These are phyloP conservation scores for cucumber (Cucumis sativus) DNA, from an alignment of 306 rosid species.

Conservation along the genomic window Cucumber_9930_V3 NC_026660.2:25090001-25090500, in stretches of 20 bases:
- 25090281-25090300: constrained; percentile 4
- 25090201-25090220: constrained; percentile 34
- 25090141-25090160: constrained; percentile 41
- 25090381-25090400: constrained; percentile 22
- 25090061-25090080: not conserved
- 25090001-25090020: constrained; percentile 63
- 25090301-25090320: constrained; percentile 14
- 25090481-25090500: constrained; percentile 25
- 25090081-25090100: constrained; percentile 23
- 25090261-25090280: constrained; percentile 39
- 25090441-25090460: constrained; percentile 38
- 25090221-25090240: not conserved
- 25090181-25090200: constrained; percentile 29
- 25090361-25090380: constrained; percentile 37
- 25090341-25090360: constrained; percentile 18
- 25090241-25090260: not conserved
- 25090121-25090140: constrained; percentile 78
- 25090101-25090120: constrained; percentile 16
- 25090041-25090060: constrained; percentile 2
- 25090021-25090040: constrained; percentile 42
- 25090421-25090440: constrained; percentile 32
- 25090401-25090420: constrained; percentile 24
- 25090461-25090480: constrained; percentile 30
- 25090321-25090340: constrained; percentile 29
- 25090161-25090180: constrained; percentile 11